Evolutionary conservation across 176 grass and related monocot species (phyloP), one percentile per base, ranked within the genome.

Genomic region (Hyparrhenia diplandra): DNA sequence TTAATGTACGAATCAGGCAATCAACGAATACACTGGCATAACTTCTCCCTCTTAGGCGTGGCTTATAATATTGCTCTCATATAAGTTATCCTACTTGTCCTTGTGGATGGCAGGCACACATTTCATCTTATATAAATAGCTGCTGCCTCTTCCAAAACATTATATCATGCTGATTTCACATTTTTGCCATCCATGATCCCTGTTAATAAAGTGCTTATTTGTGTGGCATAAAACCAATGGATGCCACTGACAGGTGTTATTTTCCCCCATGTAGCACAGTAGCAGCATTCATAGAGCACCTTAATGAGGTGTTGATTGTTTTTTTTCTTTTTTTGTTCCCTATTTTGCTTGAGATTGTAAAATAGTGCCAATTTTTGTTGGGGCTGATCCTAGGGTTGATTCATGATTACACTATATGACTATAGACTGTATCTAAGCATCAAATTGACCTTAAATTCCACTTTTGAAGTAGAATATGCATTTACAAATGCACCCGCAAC

Each of bases 11-110:
- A 63, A 6, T 69, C 28, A 55, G 39, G 37, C 37, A 45, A 64
- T 78, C 36, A 63, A 52, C 80, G 21, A 61, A 81, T 62, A 52
- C 10, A 76, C 14, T 25, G 3, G 10, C 73, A 31, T 20, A 31
- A 11, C 23, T 69, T 65, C 3, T n/a, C 14, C 11, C 28, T 37
- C 14, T 87, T 87, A 27, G 24, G 35, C 54, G 8, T 11, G 30
- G 27, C 20, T 21, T 78, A 77, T 83, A 63, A 66, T 39, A 67
- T 79, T 37, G 16, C 17, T 73, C 67, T 83, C 67, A 79, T 62
- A 32, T 87, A 43, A 39, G 31, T 54, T 80, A 42, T 32, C 66
- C 39, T 41, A 23, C 2, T 23, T 61, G 13, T n/a, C 39, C 34
- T 59, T 78, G 67, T 78, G 27, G 77, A 83, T 67, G 63, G 37